These are phyloP conservation scores for Pseudogymnoascus sp. DNA, from an alignment of 2,329 filamentous ascomycete species.

Conservation along the genomic window DNA sequence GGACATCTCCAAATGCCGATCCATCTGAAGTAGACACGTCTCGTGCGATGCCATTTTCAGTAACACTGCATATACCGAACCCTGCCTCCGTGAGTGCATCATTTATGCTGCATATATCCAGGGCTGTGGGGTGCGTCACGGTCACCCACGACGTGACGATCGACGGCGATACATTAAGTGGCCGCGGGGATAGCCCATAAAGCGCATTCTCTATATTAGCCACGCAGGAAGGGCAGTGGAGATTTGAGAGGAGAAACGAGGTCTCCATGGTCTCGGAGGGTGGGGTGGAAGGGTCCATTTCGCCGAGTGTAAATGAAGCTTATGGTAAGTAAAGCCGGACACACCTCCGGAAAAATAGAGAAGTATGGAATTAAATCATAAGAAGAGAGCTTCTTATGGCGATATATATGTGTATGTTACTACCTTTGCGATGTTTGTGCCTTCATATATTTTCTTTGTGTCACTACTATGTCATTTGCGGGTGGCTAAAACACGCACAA, in stretches of 20 bases:
- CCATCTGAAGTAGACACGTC: neutral
- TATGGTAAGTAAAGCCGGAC: neutral
- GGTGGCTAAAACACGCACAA: constrained; percentile 3
- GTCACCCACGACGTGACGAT: constrained; percentile 65
- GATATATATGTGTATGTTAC: neutral
- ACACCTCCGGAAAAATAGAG: neutral
- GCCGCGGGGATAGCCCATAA: constrained; percentile 39
- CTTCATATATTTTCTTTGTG: neutral
- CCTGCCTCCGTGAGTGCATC: constrained; percentile 47
- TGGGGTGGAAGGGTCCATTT: constrained; percentile 12
- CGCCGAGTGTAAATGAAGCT: neutral
- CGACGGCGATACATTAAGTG: constrained; percentile 57
- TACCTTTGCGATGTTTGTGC: constrained; percentile 8
- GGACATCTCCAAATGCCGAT: constrained; percentile 7
- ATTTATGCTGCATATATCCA: constrained; percentile 37
- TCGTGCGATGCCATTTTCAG: constrained; percentile 9
- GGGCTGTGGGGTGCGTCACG: constrained; percentile 44
- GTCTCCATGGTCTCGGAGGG: constrained; percentile 29
- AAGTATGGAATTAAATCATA: neutral
- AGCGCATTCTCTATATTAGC: constrained; percentile 56
- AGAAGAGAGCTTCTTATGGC: constrained; percentile 2
- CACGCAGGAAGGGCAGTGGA: constrained; percentile 73
- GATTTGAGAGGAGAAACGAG: constrained; percentile 58
- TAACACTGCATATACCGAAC: constrained; percentile 46
- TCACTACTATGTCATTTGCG: neutral